Evolutionary conservation across 106 monocot genomes (phyloP).

Genomic region (Allium cepa): DNA sequence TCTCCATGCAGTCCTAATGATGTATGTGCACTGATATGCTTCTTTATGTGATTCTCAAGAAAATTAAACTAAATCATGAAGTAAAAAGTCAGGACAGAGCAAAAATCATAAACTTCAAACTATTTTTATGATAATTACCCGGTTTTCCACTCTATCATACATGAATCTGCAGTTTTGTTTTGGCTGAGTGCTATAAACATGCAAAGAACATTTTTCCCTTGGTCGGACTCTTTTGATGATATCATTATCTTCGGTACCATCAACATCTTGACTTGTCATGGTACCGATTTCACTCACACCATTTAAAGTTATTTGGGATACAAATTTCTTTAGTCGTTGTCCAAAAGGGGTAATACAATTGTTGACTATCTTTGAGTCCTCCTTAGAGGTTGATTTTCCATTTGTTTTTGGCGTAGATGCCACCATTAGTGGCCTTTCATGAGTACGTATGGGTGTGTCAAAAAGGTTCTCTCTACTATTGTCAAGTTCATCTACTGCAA

Average conservation of each 20-base stretch:
- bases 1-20: constrained; percentile 62
- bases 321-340: constrained; percentile 70
- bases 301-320: constrained; percentile 48
- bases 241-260: constrained; percentile 62
- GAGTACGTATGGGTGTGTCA: constrained; percentile 33
- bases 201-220: constrained; percentile 62
- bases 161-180: constrained; percentile 70
- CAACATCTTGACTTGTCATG: constrained; percentile 18
- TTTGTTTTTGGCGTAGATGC: constrained; percentile 27
- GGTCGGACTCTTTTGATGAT: constrained; percentile 72
- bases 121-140: constrained; percentile 30
- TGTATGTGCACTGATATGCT: constrained; percentile 28
- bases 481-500: constrained; percentile 39
- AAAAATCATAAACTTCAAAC: neutral
- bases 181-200: constrained; percentile 48
- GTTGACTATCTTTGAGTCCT: constrained; percentile 10
- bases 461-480: constrained; percentile 24
- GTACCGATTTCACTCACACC: constrained; percentile 14
- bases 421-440: constrained; percentile 29
- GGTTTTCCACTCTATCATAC: constrained; percentile 78
- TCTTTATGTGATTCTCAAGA: constrained; percentile 72
- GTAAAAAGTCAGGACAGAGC: constrained; percentile 1
- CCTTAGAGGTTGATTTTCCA: constrained; percentile 37
- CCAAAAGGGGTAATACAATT: constrained; percentile 79
- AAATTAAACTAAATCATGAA: constrained; percentile 49